These are phyloP conservation scores for Fusarium multiceps DNA, from an alignment of 2,329 filamentous ascomycete species.

Conservation along the genomic window DNA sequence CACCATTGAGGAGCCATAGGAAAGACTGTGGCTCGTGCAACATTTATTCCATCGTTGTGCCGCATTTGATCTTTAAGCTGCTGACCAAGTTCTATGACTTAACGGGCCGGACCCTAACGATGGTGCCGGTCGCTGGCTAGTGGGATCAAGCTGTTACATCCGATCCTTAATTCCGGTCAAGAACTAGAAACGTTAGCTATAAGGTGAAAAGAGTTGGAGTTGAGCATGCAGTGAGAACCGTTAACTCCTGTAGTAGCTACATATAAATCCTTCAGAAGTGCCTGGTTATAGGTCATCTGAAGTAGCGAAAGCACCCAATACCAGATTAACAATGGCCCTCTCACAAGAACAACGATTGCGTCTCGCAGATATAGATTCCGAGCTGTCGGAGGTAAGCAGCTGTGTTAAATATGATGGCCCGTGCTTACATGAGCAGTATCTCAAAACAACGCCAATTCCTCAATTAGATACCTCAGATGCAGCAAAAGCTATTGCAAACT, in stretches of 20 bases:
- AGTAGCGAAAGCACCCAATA: no score
- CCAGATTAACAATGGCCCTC: neutral
- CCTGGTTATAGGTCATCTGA: no score
- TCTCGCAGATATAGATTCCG: neutral
- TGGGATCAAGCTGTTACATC: neutral
- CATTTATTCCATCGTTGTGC: neutral
- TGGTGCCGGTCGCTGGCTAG: neutral
- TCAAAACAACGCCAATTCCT: neutral
- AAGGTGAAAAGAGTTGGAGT: neutral
- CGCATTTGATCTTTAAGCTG: neutral
- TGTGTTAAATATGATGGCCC: no score
- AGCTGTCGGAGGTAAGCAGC: neutral
- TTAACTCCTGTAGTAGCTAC: neutral
- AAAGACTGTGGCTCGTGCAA: accelerated
- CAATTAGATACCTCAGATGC: neutral
- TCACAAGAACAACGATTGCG: neutral
- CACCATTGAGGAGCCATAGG: accelerated
- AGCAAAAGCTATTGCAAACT: neutral
- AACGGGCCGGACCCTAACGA: neutral
- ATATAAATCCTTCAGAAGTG: no score
- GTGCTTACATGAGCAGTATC: neutral
- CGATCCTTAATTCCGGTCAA: neutral
- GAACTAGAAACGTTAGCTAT: no score
- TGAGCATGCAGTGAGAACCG: no score
- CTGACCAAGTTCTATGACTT: no score